Evolutionary conservation across 2,329 filamentous ascomycete genomes (phyloP), one percentile per base, ranked within the genome.

Genomic region (Colletotrichum shisoi): DNA sequence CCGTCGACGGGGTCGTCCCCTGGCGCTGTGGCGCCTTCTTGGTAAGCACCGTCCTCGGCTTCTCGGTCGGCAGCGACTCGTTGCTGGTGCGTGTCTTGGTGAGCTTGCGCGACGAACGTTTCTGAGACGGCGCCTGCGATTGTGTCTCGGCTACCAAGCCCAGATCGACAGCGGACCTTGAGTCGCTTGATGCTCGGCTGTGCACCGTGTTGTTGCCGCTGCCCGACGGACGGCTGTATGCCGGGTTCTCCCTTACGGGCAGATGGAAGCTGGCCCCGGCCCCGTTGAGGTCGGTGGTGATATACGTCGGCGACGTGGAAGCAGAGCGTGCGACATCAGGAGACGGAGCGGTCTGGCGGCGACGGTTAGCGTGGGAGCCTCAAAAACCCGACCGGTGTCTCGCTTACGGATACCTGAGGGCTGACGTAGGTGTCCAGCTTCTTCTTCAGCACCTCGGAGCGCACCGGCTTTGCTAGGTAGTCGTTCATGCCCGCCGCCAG

Each of bases 401-500:
- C 48, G 51, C 66, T 52, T 57, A 68, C 66, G 37, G 62, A 46
- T 52, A 52, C 77, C 54, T 78, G 74, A 48, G 74, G 76, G 45
- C 76, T 79, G 31, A 85, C 80, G 71, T 88, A 88, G 2, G 82
- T 81, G 49, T 87, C 85, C 67, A 98, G 81, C 80, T 97, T 94
- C 74, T 89, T 89, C 79, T 92, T 95, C 61, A 98, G 82, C 46
- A 96, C 89, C 53, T 94, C 91, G 4, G 91, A 92, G 68, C 93
- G 87, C n/a, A 98, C 94, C 1, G 94, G 94, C 76, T 98, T 98
- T 17, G 94, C 93, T 1, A 97, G 86, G 73, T 97, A 98, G 74
- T 97, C 95, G 77, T 97, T 97, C 94, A 98, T 98, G 51, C 94
- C 94, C 1, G 93, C 92, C 57, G 93, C 92, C n/a, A 97, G 81